Evolutionary conservation across 2,329 filamentous ascomycete species (phyloP), one percentile per base, ranked within the genome.

Genomic region (Alternaria gansuensis): DNA sequence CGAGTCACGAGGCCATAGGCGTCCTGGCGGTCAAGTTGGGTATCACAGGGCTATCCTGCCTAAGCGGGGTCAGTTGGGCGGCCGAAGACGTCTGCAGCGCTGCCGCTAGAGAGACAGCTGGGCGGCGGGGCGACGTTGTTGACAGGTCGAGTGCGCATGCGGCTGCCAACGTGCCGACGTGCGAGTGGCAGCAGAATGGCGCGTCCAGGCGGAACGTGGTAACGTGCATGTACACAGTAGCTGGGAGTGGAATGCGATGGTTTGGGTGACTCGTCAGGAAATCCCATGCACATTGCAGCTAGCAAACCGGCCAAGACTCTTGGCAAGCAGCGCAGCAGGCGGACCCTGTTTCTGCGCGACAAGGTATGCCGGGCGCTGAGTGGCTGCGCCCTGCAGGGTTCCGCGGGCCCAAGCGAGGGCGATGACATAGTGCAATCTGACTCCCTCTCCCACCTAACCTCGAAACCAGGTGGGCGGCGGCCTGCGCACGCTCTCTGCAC

Each of bases 31-130:
- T 55, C 49, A 58, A 46, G 59, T 63, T 63, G 62, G 62, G 62
- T 55, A 48, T 29, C 46, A 52, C 54, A 60, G 54, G 61, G 59
- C 57, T 56, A 64, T 60, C 51, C 48, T 54, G 57, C 56, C 59
- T 43, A 41, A 61, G 52, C 29, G 44, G 52, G 44, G 60, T 49
- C 53, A 28, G 40, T 63, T 60, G 60, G 60, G 57, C 60, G 51
- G 55, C 52, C 39, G 36, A 53, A 21, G 31, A 43, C 29, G 29
- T 23, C 29, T 55, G 51, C 54, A 39, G 48, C 55, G 50, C 17
- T 17, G 17, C 17, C 17, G 48, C 50, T 60, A 64, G 52, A 43
- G 11, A 23, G 36, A 26, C 17, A n/a, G 21, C 24, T 51, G 37
- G 53, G 29, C 28, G 44, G 59, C 53, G 59, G 59, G 59, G 59